A percentile compares a stretch with the other conserved stretches of the same genome.
phyloP scores from a whole-genome alignment of 1,284 basidiomycete genomes.

The Puccinia triticina region DNA sequence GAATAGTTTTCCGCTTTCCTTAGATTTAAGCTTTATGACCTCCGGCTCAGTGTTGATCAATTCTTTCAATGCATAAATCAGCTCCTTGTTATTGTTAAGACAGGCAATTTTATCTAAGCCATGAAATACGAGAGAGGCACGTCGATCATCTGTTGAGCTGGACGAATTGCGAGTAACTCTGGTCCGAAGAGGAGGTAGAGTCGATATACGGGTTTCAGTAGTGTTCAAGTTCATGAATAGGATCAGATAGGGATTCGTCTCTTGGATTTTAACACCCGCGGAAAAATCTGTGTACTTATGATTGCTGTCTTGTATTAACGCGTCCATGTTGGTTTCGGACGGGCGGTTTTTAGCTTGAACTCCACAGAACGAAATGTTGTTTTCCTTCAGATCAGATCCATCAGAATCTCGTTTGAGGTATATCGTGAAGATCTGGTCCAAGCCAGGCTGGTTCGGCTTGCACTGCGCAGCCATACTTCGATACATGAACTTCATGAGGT shows the following conservation, averaged over 20 bases:
- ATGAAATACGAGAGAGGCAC: background rate
- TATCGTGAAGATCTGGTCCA: background rate
- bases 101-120: background rate
- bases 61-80: background rate
- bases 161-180: no score
- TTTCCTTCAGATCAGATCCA: background rate
- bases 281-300: background rate
- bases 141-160: background rate
- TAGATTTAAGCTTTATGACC: background rate
- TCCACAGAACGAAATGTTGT: background rate
- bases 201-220: background rate
- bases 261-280: background rate
- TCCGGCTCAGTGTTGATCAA: background rate
- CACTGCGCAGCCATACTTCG: slow-evolving; percentile 12
- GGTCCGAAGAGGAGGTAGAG: background rate
- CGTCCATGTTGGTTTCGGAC: no score
- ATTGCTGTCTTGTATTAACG: no score
- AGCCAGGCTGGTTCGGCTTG: background rate
- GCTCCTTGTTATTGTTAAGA: background rate
- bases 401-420: slow-evolving; percentile 2
- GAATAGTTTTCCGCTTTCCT: background rate
- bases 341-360: background rate
- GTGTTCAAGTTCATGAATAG: background rate
- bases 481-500: background rate
- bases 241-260: background rate